Percentiles rank a stretch among this genome's conserved stretches.
phyloP scores from a whole-genome alignment of 306 rosid genomes.

The Malus sieversii region DNA sequence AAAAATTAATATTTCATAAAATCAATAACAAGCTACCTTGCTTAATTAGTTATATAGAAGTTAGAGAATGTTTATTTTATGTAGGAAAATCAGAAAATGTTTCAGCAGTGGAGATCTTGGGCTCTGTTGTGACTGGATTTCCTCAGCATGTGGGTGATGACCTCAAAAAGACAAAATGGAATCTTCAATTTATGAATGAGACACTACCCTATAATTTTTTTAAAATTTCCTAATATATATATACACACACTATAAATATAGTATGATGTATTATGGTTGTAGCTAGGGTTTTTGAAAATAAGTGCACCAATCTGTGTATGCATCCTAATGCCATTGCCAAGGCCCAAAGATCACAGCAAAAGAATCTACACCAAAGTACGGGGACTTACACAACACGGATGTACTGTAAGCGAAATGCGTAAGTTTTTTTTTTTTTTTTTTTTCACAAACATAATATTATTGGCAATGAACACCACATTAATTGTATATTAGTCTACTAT shows the following conservation, averaged over 20 bases:
- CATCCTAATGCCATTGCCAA: no score
- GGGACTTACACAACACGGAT: no score
- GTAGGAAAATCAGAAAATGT: not conserved
- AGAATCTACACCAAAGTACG: not conserved
- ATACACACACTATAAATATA: no score
- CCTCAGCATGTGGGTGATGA: not conserved
- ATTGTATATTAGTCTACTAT: no score
- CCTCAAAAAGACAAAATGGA: not conserved
- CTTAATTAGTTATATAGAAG: no score
- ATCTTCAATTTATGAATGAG: not conserved
- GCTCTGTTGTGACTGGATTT: not conserved
- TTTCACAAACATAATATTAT: no score
- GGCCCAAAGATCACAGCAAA: no score
- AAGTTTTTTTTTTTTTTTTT: no score
- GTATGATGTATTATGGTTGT: no score
- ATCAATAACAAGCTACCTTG: not conserved
- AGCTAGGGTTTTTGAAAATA: not conserved
- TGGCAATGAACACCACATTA: no score
- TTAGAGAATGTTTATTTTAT: no score
- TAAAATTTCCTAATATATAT: not conserved
- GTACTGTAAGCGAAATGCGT: no score
- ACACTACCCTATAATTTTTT: not conserved
- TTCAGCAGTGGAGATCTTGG: not conserved
- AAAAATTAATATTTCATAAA: not conserved
- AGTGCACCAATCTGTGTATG: not conserved